These are phyloP conservation scores for Plantago elongata DNA, from an alignment of 257 asterid species.

Conservation along the genomic window DNA sequence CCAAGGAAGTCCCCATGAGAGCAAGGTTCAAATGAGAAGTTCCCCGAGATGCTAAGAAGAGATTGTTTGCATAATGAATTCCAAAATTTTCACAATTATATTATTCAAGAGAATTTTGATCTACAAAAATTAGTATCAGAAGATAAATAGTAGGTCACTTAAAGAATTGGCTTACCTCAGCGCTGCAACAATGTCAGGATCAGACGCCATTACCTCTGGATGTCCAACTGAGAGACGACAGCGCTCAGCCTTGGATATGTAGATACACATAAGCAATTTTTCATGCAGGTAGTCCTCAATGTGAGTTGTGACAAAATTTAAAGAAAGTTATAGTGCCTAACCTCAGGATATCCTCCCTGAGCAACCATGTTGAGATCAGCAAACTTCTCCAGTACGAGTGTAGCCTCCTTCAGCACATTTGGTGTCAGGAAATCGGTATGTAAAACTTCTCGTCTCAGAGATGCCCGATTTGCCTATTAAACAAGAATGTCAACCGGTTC, in stretches of 20 bases:
- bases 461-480: conserved; percentile 70
- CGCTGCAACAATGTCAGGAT: conserved; percentile 83
- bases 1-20: conserved; percentile 98
- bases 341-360: conserved; percentile 98
- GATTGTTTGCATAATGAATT: conserved; percentile 13
- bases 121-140: background rate
- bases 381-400: conserved; percentile 50
- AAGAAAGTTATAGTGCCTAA: conserved; percentile 20
- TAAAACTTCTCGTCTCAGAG: conserved; percentile 61
- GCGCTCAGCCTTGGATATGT: conserved; percentile 68
- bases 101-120: background rate
- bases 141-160: conserved; percentile 4
- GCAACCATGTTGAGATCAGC: conserved; percentile 60
- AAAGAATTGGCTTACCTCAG: conserved; percentile 44
- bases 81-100: background rate
- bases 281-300: conserved; percentile 12
- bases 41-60: conserved; percentile 70
- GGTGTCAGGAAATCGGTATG: conserved; percentile 90
- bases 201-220: conserved; percentile 58
- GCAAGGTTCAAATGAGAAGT: conserved; percentile 71
- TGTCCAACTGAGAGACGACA: conserved; percentile 92
- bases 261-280: background rate
- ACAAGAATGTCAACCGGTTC: background rate
- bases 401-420: conserved; percentile 64
- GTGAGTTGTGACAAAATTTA: background rate